Evolutionary conservation across 768 basidiomycete species (phyloP).

Genomic region (Lentinus brumalis): DNA sequence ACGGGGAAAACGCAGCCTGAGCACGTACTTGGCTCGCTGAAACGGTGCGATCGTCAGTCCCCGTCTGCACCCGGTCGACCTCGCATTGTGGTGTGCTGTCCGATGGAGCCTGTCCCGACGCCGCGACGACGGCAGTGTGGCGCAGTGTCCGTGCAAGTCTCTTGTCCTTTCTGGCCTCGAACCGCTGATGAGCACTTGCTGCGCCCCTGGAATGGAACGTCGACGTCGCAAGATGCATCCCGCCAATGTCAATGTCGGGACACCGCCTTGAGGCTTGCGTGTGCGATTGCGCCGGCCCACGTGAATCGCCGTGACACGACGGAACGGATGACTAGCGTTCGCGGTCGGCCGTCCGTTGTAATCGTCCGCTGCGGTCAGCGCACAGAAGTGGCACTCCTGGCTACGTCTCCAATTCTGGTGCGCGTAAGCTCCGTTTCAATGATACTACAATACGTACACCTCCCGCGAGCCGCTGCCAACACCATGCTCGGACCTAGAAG

Average conservation of each 20-base stretch:
- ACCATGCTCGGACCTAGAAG: constrained; percentile 2
- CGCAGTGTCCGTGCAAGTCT: not conserved
- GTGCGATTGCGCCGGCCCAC: too few relatives aligned
- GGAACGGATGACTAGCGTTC: too few relatives aligned
- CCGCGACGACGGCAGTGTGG: not conserved
- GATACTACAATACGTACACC: constrained; percentile 5
- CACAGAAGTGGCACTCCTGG: too few relatives aligned
- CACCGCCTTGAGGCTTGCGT: too few relatives aligned
- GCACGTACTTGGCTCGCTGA: not conserved
- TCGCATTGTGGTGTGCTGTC: not conserved
- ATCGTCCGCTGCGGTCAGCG: too few relatives aligned
- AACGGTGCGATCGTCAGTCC: not conserved
- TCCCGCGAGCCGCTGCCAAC: constrained; percentile 6
- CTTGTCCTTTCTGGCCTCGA: not conserved
- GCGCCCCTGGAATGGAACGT: constrained; percentile 9
- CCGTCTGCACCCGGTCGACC: not conserved
- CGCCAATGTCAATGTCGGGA: constrained; percentile 1
- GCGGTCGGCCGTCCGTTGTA: too few relatives aligned
- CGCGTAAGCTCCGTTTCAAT: not conserved
- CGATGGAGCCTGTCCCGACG: not conserved
- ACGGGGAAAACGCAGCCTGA: not conserved
- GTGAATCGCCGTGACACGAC: too few relatives aligned
- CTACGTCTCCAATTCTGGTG: not conserved
- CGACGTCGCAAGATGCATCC: not conserved
- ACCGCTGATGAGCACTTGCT: not conserved